phyloP scores from a whole-genome alignment of 2,329 filamentous ascomycete genomes.

The Trichoderma semiorbis region DNA sequence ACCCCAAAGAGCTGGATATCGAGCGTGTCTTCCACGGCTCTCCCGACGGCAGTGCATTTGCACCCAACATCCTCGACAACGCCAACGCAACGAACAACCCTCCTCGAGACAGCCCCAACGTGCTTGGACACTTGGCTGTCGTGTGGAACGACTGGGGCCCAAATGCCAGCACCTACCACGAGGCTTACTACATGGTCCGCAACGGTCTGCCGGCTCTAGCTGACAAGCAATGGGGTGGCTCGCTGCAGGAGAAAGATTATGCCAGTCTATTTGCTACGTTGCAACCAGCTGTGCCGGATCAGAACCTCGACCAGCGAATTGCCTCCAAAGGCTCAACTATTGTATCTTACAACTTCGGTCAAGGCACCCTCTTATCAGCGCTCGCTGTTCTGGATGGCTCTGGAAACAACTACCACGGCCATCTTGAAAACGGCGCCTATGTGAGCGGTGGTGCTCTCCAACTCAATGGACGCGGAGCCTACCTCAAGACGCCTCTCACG shows the following conservation, averaged over 20 bases:
- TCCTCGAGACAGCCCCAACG: constrained; percentile 18
- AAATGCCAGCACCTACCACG: constrained; percentile 24
- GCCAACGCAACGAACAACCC: constrained; percentile 24
- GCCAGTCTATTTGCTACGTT: constrained; percentile 20
- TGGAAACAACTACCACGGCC: constrained; percentile 23
- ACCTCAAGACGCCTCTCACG: constrained; percentile 43
- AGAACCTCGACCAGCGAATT: constrained; percentile 25
- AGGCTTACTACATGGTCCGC: constrained; percentile 24
- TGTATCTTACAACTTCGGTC: constrained; percentile 25
- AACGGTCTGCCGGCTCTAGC: constrained; percentile 24
- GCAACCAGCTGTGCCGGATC: constrained; percentile 23
- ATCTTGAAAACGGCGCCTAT: constrained; percentile 27
- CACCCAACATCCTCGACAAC: constrained; percentile 24
- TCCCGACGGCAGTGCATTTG: constrained; percentile 22
- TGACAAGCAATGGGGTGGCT: constrained; percentile 28
- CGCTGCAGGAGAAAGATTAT: constrained; percentile 18
- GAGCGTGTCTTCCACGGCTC: constrained; percentile 21
- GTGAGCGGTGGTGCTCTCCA: constrained; percentile 28
- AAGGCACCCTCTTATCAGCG: constrained; percentile 24
- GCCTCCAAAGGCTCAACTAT: constrained; percentile 20
- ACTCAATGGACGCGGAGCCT: constrained; percentile 35
- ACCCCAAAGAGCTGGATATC: constrained; percentile 21
- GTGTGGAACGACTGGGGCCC: constrained; percentile 26
- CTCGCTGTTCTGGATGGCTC: constrained; percentile 22
- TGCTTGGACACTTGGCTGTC: constrained; percentile 24